phyloP scores from a whole-genome alignment of 2,329 filamentous ascomycete species.

The Pyrenophora seminiperda region DNA sequence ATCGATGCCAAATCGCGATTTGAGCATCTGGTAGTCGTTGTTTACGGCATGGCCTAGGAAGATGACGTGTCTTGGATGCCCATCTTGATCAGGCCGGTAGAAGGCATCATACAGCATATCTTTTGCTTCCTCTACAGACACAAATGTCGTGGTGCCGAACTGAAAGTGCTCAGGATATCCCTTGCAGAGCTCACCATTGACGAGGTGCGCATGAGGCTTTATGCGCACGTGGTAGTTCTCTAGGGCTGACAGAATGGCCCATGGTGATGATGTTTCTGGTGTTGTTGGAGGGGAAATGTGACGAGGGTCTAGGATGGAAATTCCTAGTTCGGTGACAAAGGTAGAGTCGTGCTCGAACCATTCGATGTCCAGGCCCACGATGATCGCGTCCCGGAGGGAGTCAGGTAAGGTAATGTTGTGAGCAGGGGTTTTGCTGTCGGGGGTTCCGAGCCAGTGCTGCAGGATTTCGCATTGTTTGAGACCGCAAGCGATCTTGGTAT shows the following conservation, averaged over 20 bases:
- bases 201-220: constrained; percentile 19
- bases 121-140: constrained; percentile 6
- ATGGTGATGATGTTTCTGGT: not conserved
- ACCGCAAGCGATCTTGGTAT: not conserved
- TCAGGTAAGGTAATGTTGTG: not conserved
- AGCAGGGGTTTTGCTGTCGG: not conserved
- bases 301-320: constrained; percentile 17
- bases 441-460: constrained; percentile 1
- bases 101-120: constrained; percentile 13
- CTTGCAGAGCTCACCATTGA: constrained; percentile 17
- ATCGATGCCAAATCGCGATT: constrained; percentile 22
- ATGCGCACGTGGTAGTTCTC: constrained; percentile 22
- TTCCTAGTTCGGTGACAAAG: constrained; percentile 24
- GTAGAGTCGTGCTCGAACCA: constrained; percentile 21
- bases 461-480: constrained; percentile 8
- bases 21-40: constrained; percentile 23
- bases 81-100: not conserved
- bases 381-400: constrained; percentile 12
- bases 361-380: constrained; percentile 24
- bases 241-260: constrained; percentile 2
- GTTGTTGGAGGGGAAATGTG: not conserved
- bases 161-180: constrained; percentile 21
- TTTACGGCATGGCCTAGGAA: constrained; percentile 30
- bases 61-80: constrained; percentile 15
- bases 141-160: constrained; percentile 25